Percentiles rank a stretch among this genome's conserved stretches.
These are phyloP conservation scores for Cytospora piceicola DNA, from an alignment of 2,329 filamentous ascomycete genomes.

Conservation along the genomic window DNA sequence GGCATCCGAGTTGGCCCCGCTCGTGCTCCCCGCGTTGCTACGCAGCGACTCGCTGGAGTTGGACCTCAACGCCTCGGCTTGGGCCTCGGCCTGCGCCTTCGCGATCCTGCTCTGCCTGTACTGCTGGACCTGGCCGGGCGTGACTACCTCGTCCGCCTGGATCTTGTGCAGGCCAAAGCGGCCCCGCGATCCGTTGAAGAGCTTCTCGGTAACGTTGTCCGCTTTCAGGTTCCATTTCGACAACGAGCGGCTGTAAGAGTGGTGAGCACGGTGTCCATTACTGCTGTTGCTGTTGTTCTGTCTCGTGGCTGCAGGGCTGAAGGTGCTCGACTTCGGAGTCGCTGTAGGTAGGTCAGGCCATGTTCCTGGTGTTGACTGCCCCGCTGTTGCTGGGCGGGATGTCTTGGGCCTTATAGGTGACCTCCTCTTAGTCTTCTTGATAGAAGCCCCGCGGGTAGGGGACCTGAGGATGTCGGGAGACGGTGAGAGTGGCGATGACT, in stretches of 20 bases:
- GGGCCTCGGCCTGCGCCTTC: constrained; percentile 36
- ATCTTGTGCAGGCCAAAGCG: constrained; percentile 39
- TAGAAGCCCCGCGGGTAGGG: constrained; percentile 18
- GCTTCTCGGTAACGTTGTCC: constrained; percentile 58
- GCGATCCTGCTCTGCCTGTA: constrained; percentile 47
- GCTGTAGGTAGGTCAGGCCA: constrained; percentile 21
- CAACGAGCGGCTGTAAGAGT: constrained; percentile 25
- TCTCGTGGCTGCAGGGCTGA: constrained; percentile 9
- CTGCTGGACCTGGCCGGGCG: constrained; percentile 54
- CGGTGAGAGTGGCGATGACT: constrained; percentile 12
- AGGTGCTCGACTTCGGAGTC: constrained; percentile 17
- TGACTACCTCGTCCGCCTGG: constrained; percentile 64
- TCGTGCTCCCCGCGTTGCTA: constrained; percentile 38
- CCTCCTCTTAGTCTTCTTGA: constrained; percentile 28
- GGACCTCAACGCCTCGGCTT: constrained; percentile 34
- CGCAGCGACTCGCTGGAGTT: constrained; percentile 38
- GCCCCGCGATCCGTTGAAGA: constrained; percentile 55
- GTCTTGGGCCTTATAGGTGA: constrained; percentile 14
- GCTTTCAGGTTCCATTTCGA: constrained; percentile 56
- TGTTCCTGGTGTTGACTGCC: constrained; percentile 5
- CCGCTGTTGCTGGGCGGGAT: constrained; percentile 13
- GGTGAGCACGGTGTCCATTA: constrained; percentile 19
- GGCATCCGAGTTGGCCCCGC: constrained; percentile 13
- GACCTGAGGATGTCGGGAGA: constrained; percentile 20
- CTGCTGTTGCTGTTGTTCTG: background rate